Percentiles rank a stretch among this genome's conserved stretches.
phyloP scores from a whole-genome alignment of 345 rosid species.

The Anacardium occidentale region DNA sequence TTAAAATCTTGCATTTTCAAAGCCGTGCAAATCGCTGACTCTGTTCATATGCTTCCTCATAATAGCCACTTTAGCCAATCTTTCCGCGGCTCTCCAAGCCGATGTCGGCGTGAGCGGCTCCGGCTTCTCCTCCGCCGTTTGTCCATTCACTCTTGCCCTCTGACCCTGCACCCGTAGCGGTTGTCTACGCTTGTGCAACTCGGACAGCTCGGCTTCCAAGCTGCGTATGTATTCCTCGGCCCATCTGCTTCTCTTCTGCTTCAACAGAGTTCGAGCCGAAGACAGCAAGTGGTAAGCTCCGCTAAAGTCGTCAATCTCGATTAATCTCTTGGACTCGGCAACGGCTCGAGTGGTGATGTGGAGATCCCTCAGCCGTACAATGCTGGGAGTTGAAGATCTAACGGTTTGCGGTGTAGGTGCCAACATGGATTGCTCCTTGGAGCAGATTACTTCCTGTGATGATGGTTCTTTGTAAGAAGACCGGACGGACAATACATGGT shows the following conservation, averaged over 20 bases:
- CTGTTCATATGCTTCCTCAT: slow-evolving; percentile 90
- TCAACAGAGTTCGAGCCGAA: slow-evolving; percentile 68
- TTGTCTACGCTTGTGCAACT: slow-evolving; percentile 45
- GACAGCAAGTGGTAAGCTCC: slow-evolving; percentile 63
- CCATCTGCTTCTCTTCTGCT: slow-evolving; percentile 43
- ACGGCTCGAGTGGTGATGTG: slow-evolving; percentile 73
- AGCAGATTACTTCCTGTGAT: slow-evolving; percentile 35
- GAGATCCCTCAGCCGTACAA: slow-evolving; percentile 63
- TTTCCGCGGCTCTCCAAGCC: slow-evolving; percentile 93
- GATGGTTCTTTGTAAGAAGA: slow-evolving; percentile 57
- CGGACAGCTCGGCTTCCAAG: slow-evolving; percentile 65
- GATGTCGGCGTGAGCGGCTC: slow-evolving; percentile 88
- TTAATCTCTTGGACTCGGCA: slow-evolving; percentile 68
- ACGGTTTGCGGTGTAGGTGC: slow-evolving; percentile 53
- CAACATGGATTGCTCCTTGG: slow-evolving; percentile 46
- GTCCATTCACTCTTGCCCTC: slow-evolving; percentile 22
- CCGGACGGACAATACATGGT: slow-evolving; percentile 60
- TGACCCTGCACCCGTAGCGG: slow-evolving; percentile 19
- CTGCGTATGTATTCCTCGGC: slow-evolving; percentile 50
- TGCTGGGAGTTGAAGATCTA: slow-evolving; percentile 40
- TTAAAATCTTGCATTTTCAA: slow-evolving; percentile 84
- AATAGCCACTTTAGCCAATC: slow-evolving; percentile 82
- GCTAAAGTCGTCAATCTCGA: slow-evolving; percentile 47
- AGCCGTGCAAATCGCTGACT: slow-evolving; percentile 94
- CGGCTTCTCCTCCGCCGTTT: slow-evolving; percentile 40